Conservation (phyloP, 2,329 filamentous ascomycete species). For the Paraphaeosphaeria sporulosa region DNA sequence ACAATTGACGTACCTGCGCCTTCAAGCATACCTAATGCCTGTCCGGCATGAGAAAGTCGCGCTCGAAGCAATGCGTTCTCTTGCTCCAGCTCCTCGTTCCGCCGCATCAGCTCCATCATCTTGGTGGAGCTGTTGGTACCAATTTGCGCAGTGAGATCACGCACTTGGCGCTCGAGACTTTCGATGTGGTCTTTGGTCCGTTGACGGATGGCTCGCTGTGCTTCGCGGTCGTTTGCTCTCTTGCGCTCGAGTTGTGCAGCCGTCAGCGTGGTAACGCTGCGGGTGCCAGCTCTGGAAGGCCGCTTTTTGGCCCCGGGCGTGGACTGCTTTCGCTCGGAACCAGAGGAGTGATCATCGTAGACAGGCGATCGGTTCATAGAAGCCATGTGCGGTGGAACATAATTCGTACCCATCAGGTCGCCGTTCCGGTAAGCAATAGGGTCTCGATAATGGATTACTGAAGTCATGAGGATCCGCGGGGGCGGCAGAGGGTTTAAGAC, state of each 20-base stretch:
- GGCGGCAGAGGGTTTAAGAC: conserved; percentile 40
- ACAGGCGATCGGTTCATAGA: conserved; percentile 45
- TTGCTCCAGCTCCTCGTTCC: conserved; percentile 62
- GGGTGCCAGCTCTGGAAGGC: conserved; percentile 62
- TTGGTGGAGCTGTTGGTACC: conserved; percentile 56
- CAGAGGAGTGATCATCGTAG: conserved; percentile 50
- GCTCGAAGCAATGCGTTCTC: conserved; percentile 62
- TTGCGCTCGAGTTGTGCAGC: conserved; percentile 66
- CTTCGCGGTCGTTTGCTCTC: conserved; percentile 67
- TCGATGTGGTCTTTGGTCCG: conserved; percentile 68
- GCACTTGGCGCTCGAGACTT: conserved; percentile 62
- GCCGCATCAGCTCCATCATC: conserved; percentile 60
- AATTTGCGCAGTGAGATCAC: conserved; percentile 58
- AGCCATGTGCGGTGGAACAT: conserved; percentile 46
- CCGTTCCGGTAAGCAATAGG: conserved; percentile 47
- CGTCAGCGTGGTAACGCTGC: conserved; percentile 65
- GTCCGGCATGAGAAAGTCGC: conserved; percentile 56
- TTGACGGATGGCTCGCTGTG: conserved; percentile 66
- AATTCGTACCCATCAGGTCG: conserved; percentile 49
- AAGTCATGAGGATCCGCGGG: conserved; percentile 51
- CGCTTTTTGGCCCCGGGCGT: conserved; percentile 54
- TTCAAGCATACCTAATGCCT: conserved; percentile 47
- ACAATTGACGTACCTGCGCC: conserved; percentile 45
- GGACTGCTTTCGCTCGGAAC: conserved; percentile 46
- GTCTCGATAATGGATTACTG: conserved; percentile 49